Base-by-base conservation (phyloP, 176 grass and related monocot genomes). In the Eragrostis curvula region DNA sequence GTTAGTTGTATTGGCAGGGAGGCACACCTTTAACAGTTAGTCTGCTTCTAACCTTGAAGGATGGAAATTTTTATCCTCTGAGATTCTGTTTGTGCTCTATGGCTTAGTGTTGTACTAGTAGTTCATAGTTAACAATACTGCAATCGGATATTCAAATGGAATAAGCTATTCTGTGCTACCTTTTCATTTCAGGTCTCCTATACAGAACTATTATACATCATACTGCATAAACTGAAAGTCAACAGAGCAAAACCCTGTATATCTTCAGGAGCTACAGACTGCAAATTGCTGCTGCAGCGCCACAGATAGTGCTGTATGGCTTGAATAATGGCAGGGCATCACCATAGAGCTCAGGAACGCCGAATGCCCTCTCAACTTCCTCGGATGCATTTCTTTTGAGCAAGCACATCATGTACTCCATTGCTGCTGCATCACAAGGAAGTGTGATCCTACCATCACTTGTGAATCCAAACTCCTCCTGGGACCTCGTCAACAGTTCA, bases 371-470 rank as follows among this genome's bases (percentile, higher is more conserved):
- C 67, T 90, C 91, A 5, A 90, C 74, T 9, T 88, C 79, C 44
- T 73, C n/a, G 5, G 79, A 78, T 4, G 74, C 40, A 43, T 53
- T 78, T 61, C 85, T 86, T 30, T 44, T 46, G 32, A 91, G 52
- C 83, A 87, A 87, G n/a, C 62, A 74, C 65, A 95, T 41, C 0
- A 59, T 79, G 27, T 95, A 85, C 73, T 90, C 87, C 81, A 86
- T 77, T 17, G 77, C 73, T 2, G 39, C 56, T 44, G 84, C 80
- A 48, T 94, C 87, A 16, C 81, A 92, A 0, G 89, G 73, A 63
- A 94, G 77, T 18, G 66, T 95, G 66, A 95, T 95, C 29, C 74
- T 75, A 7, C 84, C 58, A 5, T 90, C 62, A 10, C 49, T 14
- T 3, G 73, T 56, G 65, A 89, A 86, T 3, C 90, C 85, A 21